These are phyloP conservation scores for Daldinia decipiens DNA, from an alignment of 495 filamentous ascomycete genomes.

Conservation along the genomic window DNA sequence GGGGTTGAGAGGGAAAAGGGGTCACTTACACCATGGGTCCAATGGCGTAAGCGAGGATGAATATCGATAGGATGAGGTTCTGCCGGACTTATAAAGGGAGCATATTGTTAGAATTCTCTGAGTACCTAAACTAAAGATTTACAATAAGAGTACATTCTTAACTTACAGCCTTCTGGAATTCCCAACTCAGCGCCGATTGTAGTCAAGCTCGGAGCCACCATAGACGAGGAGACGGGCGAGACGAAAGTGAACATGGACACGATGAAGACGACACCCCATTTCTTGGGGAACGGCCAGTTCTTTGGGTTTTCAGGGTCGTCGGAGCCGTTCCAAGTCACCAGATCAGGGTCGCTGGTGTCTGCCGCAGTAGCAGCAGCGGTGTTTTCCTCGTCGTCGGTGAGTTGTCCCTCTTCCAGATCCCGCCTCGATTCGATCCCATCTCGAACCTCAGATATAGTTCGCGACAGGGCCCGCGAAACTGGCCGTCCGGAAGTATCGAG, in stretches of 20 bases:
- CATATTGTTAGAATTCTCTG: slow-evolving; percentile 7
- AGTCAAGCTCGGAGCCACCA: slow-evolving; percentile 75
- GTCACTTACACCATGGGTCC: slow-evolving; percentile 42
- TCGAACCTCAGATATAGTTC: slow-evolving; percentile 45
- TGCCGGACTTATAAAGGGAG: slow-evolving; percentile 54
- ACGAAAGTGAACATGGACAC: slow-evolving; percentile 74
- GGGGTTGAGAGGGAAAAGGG: slow-evolving; percentile 47
- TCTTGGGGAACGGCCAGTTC: slow-evolving; percentile 64
- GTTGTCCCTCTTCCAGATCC: slow-evolving; percentile 37
- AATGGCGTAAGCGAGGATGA: slow-evolving; percentile 76
- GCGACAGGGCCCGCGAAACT: slow-evolving; percentile 1
- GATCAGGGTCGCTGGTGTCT: slow-evolving; percentile 42
- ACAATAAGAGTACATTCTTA: neutral
- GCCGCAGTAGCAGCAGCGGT: slow-evolving; percentile 20
- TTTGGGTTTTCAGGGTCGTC: slow-evolving; percentile 70
- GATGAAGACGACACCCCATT: slow-evolving; percentile 72
- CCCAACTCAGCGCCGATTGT: slow-evolving; percentile 68
- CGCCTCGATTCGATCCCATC: slow-evolving; percentile 48
- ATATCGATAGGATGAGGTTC: slow-evolving; percentile 73
- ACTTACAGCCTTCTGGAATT: slow-evolving; percentile 59
- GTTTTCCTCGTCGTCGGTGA: slow-evolving; percentile 29
- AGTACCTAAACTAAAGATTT: neutral
- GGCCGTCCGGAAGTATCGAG: neutral
- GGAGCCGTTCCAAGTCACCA: slow-evolving; percentile 56
- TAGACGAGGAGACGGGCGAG: slow-evolving; percentile 71